These are phyloP conservation scores for Echium plantagineum DNA, from an alignment of 257 asterid species.

Conservation along the genomic window DNA sequence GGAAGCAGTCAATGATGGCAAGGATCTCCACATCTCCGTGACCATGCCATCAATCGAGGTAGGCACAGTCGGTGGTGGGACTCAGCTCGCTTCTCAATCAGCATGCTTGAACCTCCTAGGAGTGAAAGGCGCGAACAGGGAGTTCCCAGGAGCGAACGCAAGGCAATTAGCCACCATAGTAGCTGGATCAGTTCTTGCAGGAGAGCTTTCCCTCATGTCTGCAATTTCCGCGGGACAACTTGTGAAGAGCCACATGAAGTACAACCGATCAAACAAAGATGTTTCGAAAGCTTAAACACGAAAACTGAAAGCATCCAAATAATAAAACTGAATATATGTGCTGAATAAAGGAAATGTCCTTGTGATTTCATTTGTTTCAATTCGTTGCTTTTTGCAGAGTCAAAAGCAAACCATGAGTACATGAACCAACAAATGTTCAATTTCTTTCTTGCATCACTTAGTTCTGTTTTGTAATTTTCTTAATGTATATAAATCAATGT, in stretches of 20 bases:
- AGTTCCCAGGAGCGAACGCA: background rate
- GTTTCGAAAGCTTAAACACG: background rate
- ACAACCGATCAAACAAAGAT: background rate
- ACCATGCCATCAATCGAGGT: background rate
- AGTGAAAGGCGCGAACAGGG: background rate
- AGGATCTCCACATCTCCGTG: background rate
- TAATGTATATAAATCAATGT: background rate
- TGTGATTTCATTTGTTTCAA: background rate
- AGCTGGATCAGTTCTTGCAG: background rate
- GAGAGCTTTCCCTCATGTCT: background rate
- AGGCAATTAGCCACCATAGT: background rate
- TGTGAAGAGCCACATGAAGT: background rate
- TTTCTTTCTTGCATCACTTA: background rate
- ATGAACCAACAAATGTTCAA: background rate
- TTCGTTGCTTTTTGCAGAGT: background rate
- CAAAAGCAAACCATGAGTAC: background rate
- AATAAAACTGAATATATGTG: background rate
- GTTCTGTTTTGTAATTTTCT: no score
- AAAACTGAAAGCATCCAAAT: background rate
- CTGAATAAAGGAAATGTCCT: background rate
- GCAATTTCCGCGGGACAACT: background rate
- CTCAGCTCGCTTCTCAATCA: background rate
- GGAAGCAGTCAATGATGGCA: background rate
- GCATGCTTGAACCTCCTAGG: background rate
- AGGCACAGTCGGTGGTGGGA: background rate